Percentiles rank a stretch among this genome's conserved stretches.
Evolutionary conservation across 352 stramenopile species (phyloP).

Genomic region (Globisporangium mamillatum): DNA sequence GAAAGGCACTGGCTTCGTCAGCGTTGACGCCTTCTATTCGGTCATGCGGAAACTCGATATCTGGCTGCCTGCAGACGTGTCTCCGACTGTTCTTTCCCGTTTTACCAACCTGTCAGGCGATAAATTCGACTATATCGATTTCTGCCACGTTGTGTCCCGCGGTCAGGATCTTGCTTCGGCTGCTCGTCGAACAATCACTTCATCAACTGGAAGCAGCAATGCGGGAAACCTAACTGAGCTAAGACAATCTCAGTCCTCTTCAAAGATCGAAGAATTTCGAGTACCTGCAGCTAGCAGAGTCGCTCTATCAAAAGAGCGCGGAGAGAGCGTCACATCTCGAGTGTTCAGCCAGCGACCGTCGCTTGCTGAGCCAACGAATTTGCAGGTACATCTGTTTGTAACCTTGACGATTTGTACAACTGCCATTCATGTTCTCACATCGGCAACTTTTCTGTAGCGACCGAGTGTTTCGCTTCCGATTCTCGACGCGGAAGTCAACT

Average conservation of each 20-base stretch:
- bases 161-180: constrained; percentile 10
- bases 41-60: constrained; percentile 69
- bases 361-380: not conserved
- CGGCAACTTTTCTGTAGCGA: not conserved
- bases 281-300: not conserved
- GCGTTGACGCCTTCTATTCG: constrained; percentile 53
- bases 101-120: constrained; percentile 45
- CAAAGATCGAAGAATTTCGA: not conserved
- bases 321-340: not conserved
- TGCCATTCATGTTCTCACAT: not conserved
- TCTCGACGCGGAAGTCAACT: constrained; percentile 1
- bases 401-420: not conserved
- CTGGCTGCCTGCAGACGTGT: constrained; percentile 38
- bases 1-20: constrained; percentile 57
- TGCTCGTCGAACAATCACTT: not conserved
- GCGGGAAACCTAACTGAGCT: not conserved
- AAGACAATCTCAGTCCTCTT: constrained; percentile 1
- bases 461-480: constrained; percentile 10
- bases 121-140: constrained; percentile 75
- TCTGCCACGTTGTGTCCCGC: constrained; percentile 39
- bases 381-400: not conserved
- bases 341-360: not conserved
- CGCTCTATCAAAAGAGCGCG: constrained; percentile 1
- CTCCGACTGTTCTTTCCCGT: constrained; percentile 37
- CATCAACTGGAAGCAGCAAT: not conserved